Base-by-base conservation (phyloP, 2,329 filamentous ascomycete genomes). In the Paraphaeosphaeria minitans region DNA sequence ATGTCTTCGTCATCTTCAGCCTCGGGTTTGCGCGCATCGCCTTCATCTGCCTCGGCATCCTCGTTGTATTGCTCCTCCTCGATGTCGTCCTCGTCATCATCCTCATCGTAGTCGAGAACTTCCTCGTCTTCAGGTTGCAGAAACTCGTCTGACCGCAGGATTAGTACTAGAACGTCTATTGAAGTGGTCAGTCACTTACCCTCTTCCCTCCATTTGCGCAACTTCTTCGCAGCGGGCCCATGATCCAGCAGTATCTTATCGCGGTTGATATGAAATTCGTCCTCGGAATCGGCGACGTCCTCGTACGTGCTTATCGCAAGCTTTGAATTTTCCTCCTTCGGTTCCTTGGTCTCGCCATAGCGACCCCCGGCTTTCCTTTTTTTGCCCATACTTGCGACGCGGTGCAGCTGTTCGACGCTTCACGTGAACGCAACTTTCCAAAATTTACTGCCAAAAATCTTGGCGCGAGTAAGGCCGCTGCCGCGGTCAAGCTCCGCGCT, bases 201-300 rank as follows among this genome's bases (percentile, higher is more conserved):
- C 61, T 95, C 86, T 71, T 94, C 89, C 57, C 87, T 82, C 58
- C 84, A 78, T 67, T 87, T 89, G 68, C 89, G 87, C 70, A 88
- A 84, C 64, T 91, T 87, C 80, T 97, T 97, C 31, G 88, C 87
- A 41, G 87, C 85, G 14, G 89, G 91, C 35, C 84, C 89, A 66
- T 97, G 92, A 31, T 96, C 92, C 39, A 99, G 84, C 70, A 94
- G 78, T 62, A 99, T 88, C 72, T 91, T 89, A 78, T 99, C 95
- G 64, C 90, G 87, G 64, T 93, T 89, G 59, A 93, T 82, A 70
- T 94, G 92, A 75, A 97, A 96, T 74, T 97, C 92, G 76, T 99
- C 95, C 76, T 97, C 92, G 1, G 93, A 96, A 75, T 97, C 89
- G 65, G 93, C 92, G 67, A 99, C 89, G 78, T 96, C 92, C 77